Percentiles rank a stretch among this genome's conserved stretches.
Conservation (phyloP, 441 rosid species). For the Theobroma grandiflorum region DNA sequence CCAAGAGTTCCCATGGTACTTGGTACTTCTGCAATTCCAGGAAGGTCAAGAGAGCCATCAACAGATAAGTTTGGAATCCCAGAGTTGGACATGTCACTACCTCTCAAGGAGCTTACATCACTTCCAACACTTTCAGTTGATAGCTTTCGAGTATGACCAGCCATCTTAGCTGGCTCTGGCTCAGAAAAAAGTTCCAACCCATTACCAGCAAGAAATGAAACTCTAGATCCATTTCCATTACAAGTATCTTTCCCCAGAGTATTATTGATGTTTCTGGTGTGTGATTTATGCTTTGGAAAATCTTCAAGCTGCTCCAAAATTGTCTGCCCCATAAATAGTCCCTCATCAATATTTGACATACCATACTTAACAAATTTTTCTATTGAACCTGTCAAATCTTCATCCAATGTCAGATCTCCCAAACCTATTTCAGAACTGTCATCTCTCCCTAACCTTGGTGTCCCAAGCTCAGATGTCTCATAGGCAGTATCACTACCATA, state of each 20-base stretch:
- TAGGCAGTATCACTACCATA: constrained; percentile 93
- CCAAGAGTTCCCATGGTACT: constrained; percentile 45
- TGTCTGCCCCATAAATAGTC: constrained; percentile 84
- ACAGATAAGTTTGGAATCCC: constrained; percentile 65
- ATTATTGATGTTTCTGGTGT: constrained; percentile 54
- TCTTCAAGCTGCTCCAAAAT: constrained; percentile 89
- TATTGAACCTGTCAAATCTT: constrained; percentile 66
- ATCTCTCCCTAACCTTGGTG: constrained; percentile 73
- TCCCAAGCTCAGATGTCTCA: constrained; percentile 91
- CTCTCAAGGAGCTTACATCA: constrained; percentile 66
- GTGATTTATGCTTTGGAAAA: constrained; percentile 65
- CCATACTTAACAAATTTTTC: constrained; percentile 77
- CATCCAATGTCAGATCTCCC: constrained; percentile 67
- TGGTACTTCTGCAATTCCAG: constrained; percentile 52
- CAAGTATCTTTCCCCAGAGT: constrained; percentile 45
- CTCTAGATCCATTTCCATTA: constrained; percentile 60
- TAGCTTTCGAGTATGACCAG: constrained; percentile 65
- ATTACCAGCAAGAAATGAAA: constrained; percentile 47
- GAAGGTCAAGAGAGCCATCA: constrained; percentile 64
- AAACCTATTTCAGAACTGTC: constrained; percentile 66
- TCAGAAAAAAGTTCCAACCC: constrained; percentile 68
- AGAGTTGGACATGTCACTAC: constrained; percentile 66
- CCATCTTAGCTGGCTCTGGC: constrained; percentile 54
- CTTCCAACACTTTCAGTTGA: constrained; percentile 81
- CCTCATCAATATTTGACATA: constrained; percentile 87